Evolutionary conservation across 768 basidiomycete genomes (phyloP).

Genomic region (Rhizopogon roseolus): DNA sequence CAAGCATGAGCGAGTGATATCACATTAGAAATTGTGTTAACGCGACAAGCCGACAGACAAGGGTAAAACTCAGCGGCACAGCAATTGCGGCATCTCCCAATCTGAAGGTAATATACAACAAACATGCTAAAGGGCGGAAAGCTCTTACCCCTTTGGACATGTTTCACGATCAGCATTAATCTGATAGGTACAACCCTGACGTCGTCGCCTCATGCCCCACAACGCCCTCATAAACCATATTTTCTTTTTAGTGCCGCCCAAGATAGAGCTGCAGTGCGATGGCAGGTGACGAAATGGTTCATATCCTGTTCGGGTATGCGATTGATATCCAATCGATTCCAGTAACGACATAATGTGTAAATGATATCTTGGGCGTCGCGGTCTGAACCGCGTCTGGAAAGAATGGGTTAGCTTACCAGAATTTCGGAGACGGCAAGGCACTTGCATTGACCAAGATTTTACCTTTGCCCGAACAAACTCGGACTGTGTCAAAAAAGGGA

Average conservation of each 20-base stretch:
- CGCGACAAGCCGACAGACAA: neutral
- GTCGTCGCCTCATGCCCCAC: slow-evolving; percentile 3
- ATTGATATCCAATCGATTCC: slow-evolving; percentile 82
- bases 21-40: neutral
- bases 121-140: neutral
- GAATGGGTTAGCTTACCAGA: slow-evolving; percentile 6
- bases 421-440: slow-evolving; percentile 7
- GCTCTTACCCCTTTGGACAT: slow-evolving; percentile 13
- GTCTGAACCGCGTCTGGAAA: slow-evolving; percentile 58
- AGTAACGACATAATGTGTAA: slow-evolving; percentile 67
- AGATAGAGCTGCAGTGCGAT: slow-evolving; percentile 58
- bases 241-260: slow-evolving; percentile 75
- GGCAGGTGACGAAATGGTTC: slow-evolving; percentile 63
- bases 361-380: slow-evolving; percentile 75
- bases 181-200: slow-evolving; percentile 21
- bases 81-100: neutral
- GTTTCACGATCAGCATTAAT: slow-evolving; percentile 18
- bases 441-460: slow-evolving; percentile 78
- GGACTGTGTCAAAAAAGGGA: slow-evolving; percentile 81
- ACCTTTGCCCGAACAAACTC: slow-evolving; percentile 86
- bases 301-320: slow-evolving; percentile 84
- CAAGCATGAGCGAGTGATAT: neutral
- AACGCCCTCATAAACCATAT: slow-evolving; percentile 48
- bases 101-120: neutral
- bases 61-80: neutral